These are phyloP conservation scores for Ogataea nitratoaversa DNA, from an alignment of 805 yeast species.

Conservation along the genomic window DNA sequence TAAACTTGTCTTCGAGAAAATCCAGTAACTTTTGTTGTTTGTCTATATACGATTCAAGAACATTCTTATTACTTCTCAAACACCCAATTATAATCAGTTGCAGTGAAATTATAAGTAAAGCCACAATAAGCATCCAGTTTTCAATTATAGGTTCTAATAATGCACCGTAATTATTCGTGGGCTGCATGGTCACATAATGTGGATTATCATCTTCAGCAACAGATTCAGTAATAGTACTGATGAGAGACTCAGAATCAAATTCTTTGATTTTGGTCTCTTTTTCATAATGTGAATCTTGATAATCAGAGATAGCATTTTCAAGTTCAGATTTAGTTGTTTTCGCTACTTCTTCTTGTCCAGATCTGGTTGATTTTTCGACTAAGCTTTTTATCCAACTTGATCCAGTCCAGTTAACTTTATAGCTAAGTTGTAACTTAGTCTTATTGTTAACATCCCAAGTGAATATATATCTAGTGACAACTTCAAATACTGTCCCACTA, in stretches of 20 bases:
- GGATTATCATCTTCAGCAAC: not conserved
- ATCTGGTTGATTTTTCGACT: slow-evolving; percentile 76
- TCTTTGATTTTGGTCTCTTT: not conserved
- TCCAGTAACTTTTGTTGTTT: slow-evolving; percentile 1
- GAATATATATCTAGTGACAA: slow-evolving; percentile 65
- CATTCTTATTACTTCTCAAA: slow-evolving; percentile 2
- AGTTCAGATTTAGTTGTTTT: slow-evolving; percentile 32
- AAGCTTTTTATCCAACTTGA: slow-evolving; percentile 88
- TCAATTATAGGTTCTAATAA: slow-evolving; percentile 6
- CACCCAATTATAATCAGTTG: slow-evolving; percentile 8
- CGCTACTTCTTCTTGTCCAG: slow-evolving; percentile 72
- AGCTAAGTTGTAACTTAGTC: slow-evolving; percentile 62
- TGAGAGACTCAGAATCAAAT: not conserved
- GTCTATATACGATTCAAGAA: slow-evolving; percentile 1
- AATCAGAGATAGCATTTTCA: slow-evolving; percentile 14
- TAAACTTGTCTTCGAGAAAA: not conserved
- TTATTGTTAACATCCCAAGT: slow-evolving; percentile 68
- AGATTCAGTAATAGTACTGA: not conserved
- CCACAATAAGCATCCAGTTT: slow-evolving; percentile 9
- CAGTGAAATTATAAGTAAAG: slow-evolving; percentile 4
- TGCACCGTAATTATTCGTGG: slow-evolving; percentile 2
- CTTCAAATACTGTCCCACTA: slow-evolving; percentile 77
- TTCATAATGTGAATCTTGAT: not conserved
- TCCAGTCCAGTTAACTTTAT: slow-evolving; percentile 83
- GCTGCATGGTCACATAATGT: not conserved